These are phyloP conservation scores for Coemansia umbellata DNA, from an alignment of 192 early-diverging fungal species.

Conservation along the genomic window DNA sequence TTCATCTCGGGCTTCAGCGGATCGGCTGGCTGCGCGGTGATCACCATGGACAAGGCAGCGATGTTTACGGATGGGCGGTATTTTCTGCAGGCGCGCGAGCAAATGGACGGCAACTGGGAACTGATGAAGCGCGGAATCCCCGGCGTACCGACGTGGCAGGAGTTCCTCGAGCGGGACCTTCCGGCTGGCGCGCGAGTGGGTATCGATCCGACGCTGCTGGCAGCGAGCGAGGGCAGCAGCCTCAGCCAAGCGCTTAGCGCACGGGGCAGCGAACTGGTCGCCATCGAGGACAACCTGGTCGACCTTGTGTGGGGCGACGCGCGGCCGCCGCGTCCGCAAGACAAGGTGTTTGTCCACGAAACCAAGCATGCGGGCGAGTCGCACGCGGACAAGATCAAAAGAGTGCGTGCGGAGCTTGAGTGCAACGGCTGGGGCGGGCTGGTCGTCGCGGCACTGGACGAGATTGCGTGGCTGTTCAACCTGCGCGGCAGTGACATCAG, in stretches of 20 bases:
- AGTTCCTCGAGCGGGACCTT: conserved; percentile 75
- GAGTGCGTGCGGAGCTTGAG: conserved; percentile 63
- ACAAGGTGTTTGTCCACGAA: conserved; percentile 64
- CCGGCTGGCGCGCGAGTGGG: conserved; percentile 78
- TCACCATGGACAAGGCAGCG: conserved; percentile 72
- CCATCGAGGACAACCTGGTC: conserved; percentile 77
- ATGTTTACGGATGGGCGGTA: conserved; percentile 98
- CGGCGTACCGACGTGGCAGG: conserved; percentile 84
- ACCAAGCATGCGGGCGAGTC: conserved; percentile 64
- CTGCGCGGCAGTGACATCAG: conserved; percentile 92
- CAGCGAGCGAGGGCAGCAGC: conserved; percentile 58
- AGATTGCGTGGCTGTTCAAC: conserved; percentile 97
- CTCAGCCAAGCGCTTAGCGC: conserved; percentile 56
- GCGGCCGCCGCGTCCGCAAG: conserved; percentile 69
- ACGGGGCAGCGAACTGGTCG: conserved; percentile 58
- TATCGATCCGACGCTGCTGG: conserved; percentile 85
- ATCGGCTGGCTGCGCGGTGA: conserved; percentile 94
- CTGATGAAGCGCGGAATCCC: conserved; percentile 90
- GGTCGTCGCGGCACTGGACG: conserved; percentile 86
- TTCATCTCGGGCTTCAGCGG: conserved; percentile 96
- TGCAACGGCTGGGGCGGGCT: conserved; percentile 61
- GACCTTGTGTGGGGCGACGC: conserved; percentile 76
- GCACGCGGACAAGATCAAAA: conserved; percentile 63
- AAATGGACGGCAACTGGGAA: conserved; percentile 90
- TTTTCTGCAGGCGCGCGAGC: conserved; percentile 91